Evolutionary conservation across 805 yeast genomes (phyloP).

Genomic region (Metschnikowia santaceciliae): DNA sequence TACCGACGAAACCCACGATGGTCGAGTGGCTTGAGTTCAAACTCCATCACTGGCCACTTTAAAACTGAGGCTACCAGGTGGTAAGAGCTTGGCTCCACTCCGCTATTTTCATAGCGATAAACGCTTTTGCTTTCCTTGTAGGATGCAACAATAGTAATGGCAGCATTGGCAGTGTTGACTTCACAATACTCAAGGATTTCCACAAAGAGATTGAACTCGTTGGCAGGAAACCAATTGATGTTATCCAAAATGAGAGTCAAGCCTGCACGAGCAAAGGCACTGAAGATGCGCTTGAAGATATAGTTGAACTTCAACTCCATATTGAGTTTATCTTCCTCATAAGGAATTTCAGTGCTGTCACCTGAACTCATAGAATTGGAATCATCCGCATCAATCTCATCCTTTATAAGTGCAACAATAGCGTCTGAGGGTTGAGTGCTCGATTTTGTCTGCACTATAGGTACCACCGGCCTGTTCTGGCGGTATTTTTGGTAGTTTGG

Average conservation of each 20-base stretch:
- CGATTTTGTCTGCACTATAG: neutral
- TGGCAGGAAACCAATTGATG: slow-evolving; percentile 40
- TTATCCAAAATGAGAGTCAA: slow-evolving; percentile 46
- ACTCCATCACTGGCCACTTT: slow-evolving; percentile 9
- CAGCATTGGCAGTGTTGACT: slow-evolving; percentile 1
- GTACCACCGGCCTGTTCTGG: neutral
- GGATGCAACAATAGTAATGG: slow-evolving; percentile 7
- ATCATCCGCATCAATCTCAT: slow-evolving; percentile 7
- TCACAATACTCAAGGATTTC: slow-evolving; percentile 24
- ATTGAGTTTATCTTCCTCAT: slow-evolving; percentile 21
- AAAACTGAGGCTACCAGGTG: slow-evolving; percentile 3
- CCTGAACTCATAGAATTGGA: neutral
- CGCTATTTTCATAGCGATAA: neutral
- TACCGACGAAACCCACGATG: slow-evolving; percentile 5
- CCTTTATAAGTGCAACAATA: slow-evolving; percentile 2
- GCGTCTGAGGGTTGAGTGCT: slow-evolving; percentile 3
- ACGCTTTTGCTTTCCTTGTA: neutral
- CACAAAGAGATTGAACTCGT: slow-evolving; percentile 25
- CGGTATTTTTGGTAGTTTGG: slow-evolving; percentile 28
- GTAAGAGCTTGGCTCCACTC: neutral
- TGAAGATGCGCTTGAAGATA: slow-evolving; percentile 39
- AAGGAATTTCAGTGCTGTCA: neutral
- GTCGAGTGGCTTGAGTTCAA: slow-evolving; percentile 11
- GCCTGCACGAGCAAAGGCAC: slow-evolving; percentile 40
- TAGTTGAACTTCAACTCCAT: slow-evolving; percentile 40